Percentiles rank a stretch among this genome's conserved stretches.
Evolutionary conservation across 192 early-diverging fungal genomes (phyloP).

Genomic region (Jimgerdemannia flammicorona): DNA sequence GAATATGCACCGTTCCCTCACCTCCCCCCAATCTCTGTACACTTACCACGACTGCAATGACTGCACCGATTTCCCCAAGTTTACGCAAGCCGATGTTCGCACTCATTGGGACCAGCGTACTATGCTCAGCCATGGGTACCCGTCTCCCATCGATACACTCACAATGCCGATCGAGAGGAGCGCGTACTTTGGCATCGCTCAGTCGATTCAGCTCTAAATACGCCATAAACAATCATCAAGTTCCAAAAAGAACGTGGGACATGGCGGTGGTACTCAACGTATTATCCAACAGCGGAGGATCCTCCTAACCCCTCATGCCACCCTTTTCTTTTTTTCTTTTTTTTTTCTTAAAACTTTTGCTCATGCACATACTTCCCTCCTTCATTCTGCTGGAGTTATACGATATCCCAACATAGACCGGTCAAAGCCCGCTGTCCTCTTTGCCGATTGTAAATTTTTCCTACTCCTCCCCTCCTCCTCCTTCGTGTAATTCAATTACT

Average conservation of each 20-base stretch:
- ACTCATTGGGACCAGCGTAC: conserved; percentile 16
- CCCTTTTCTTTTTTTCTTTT: conserved; percentile 4
- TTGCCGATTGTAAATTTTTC: background rate
- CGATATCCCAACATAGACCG: background rate
- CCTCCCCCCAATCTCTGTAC: conserved; percentile 1
- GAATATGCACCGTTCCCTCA: conserved; percentile 9
- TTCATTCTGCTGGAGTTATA: background rate
- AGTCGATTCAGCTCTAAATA: background rate
- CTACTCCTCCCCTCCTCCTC: background rate
- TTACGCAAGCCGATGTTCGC: conserved; percentile 21
- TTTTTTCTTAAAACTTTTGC: background rate
- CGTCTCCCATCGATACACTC: background rate
- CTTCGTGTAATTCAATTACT: conserved; percentile 1
- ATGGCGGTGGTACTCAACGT: conserved; percentile 1
- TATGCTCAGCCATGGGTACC: conserved; percentile 14
- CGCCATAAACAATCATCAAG: conserved; percentile 7
- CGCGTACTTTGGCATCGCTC: conserved; percentile 5
- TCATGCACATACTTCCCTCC: conserved; percentile 8
- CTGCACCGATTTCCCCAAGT: conserved; percentile 20
- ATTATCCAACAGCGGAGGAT: background rate
- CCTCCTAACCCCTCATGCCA: conserved; percentile 3
- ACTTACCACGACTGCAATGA: conserved; percentile 17
- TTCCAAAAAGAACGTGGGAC: background rate
- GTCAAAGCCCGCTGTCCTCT: background rate
- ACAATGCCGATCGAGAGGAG: background rate